These are phyloP conservation scores for Mycena crocata DNA, from an alignment of 768 basidiomycete species.

Conservation along the genomic window DNA sequence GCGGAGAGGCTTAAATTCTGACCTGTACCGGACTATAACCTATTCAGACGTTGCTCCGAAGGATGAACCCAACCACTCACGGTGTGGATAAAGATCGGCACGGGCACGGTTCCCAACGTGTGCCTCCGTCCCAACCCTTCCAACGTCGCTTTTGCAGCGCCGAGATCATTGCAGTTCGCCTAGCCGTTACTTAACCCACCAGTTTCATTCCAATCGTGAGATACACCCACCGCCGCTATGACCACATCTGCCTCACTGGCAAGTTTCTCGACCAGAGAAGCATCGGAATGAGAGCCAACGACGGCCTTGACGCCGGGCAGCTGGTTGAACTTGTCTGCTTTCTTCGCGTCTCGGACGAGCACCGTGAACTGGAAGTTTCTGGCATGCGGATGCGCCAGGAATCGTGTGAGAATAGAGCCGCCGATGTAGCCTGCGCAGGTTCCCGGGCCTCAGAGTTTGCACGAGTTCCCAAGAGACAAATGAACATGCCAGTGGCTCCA, in stretches of 20 bases:
- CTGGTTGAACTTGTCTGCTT: background rate
- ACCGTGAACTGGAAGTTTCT: background rate
- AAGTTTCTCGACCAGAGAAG: no score
- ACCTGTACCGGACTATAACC: no score
- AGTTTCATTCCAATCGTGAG: no score
- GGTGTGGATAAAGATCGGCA: background rate
- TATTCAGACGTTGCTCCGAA: no score
- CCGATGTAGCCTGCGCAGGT: background rate
- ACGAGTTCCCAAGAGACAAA: no score
- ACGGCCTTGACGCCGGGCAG: background rate
- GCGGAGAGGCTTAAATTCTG: no score
- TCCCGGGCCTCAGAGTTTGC: no score
- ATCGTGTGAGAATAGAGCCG: background rate
- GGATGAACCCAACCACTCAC: background rate
- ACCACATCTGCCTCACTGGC: no score
- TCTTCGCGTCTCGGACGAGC: background rate
- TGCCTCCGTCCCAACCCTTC: background rate
- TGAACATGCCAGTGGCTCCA: no score
- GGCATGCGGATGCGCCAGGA: background rate
- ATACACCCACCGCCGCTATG: no score
- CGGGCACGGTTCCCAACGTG: background rate
- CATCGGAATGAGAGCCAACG: no score
- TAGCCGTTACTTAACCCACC: background rate
- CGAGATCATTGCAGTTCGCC: slow-evolving; percentile 5
- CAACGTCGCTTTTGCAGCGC: background rate